phyloP scores from a whole-genome alignment of 495 filamentous ascomycete genomes.

The Durotheca rogersii region DNA sequence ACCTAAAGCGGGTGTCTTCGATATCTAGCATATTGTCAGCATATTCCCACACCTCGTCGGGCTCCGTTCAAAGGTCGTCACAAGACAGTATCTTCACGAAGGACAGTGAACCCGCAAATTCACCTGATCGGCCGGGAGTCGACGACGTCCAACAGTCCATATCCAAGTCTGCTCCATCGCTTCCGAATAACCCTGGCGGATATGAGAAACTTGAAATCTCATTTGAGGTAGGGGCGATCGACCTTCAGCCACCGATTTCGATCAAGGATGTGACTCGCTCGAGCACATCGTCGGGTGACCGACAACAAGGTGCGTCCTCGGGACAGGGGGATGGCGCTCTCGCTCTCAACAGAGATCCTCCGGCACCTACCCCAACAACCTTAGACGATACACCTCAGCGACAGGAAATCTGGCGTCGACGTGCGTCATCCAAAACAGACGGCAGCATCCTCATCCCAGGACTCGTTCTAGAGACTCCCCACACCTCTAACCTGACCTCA shows the following conservation, averaged over 20 bases:
- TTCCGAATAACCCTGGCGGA: conserved; percentile 29
- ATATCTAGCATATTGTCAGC: conserved; percentile 49
- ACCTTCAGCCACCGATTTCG: conserved; percentile 42
- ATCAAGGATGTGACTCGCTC: conserved; percentile 37
- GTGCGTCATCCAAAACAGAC: conserved; percentile 47
- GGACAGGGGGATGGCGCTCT: neutral
- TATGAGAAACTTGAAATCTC: conserved; percentile 3
- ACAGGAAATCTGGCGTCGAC: conserved; percentile 45
- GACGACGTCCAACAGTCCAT: conserved; percentile 16
- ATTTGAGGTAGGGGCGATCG: conserved; percentile 8
- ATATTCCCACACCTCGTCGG: conserved; percentile 44
- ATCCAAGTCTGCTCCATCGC: conserved; percentile 13
- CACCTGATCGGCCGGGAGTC: conserved; percentile 30
- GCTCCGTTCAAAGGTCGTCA: conserved; percentile 39
- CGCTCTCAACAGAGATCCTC: conserved; percentile 2
- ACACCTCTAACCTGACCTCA: conserved; percentile 50
- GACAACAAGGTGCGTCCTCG: conserved; percentile 1
- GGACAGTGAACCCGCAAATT: conserved; percentile 40
- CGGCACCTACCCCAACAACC: conserved; percentile 12
- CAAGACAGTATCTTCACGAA: conserved; percentile 36
- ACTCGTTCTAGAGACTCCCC: conserved; percentile 45
- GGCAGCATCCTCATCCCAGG: conserved; percentile 42
- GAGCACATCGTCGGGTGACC: conserved; percentile 19
- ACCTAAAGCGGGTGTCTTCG: conserved; percentile 38
- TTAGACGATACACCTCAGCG: conserved; percentile 35